A percentile compares a stretch with the other conserved stretches of the same genome.
These are phyloP conservation scores for Turritis glabra DNA, from an alignment of 345 rosid genomes.

Conservation along the genomic window DNA sequence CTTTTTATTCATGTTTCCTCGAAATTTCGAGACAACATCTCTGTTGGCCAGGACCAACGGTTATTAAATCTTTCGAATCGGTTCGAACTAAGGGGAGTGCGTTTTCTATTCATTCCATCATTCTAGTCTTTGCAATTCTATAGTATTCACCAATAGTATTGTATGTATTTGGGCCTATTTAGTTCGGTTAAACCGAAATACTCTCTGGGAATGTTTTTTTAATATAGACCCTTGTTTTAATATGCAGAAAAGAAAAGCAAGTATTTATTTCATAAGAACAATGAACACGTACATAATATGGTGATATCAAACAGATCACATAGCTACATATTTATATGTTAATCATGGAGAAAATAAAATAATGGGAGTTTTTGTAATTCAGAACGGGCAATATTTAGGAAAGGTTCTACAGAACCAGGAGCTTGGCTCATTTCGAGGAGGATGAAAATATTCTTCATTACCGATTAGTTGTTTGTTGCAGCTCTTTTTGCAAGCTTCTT, in stretches of 20 bases:
- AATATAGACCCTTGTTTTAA: neutral
- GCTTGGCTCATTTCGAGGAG: neutral
- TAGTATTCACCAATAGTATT: too few relatives aligned
- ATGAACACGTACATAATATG: neutral
- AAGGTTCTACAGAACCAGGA: neutral
- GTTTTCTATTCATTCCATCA: too few relatives aligned
- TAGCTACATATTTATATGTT: neutral
- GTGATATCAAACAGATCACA: neutral
- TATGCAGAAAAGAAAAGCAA: neutral
- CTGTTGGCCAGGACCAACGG: too few relatives aligned
- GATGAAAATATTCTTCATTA: neutral
- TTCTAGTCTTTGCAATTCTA: too few relatives aligned
- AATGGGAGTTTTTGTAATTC: neutral
- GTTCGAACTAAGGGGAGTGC: too few relatives aligned
- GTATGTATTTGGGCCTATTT: too few relatives aligned
- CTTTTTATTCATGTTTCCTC: too few relatives aligned
- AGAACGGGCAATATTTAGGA: neutral
- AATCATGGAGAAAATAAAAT: neutral
- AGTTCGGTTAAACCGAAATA: too few relatives aligned
- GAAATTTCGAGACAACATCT: too few relatives aligned
- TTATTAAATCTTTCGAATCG: too few relatives aligned
- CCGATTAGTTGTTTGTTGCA: neutral
- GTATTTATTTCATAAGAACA: neutral
- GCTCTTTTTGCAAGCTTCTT: neutral
- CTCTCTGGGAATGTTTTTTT: neutral